phyloP scores from a whole-genome alignment of 106 monocot genomes.

The Apostasia ramifera region DNA sequence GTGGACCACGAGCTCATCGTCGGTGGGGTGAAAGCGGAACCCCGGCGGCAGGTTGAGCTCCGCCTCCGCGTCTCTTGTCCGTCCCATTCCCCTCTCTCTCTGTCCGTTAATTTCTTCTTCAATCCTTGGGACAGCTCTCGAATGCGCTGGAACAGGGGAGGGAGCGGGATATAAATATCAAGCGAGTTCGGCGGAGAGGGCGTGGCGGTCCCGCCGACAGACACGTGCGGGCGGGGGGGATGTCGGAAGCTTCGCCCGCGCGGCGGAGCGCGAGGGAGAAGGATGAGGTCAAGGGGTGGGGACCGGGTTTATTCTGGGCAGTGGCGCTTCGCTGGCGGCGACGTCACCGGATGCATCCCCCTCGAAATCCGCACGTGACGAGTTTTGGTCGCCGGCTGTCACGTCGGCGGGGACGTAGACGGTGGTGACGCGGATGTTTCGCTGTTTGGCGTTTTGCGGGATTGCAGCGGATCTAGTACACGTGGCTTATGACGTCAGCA shows the following conservation, averaged over 20 bases:
- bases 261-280: conserved; percentile 6
- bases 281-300: not conserved
- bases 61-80: conserved; percentile 34
- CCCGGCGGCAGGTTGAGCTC: conserved; percentile 60
- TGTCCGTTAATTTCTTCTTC: not conserved
- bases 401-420: too few species aligned
- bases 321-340: not conserved
- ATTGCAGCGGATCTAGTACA: too few species aligned
- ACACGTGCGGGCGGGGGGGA: not conserved
- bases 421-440: too few species aligned
- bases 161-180: not conserved
- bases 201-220: not conserved
- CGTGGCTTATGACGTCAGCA: too few species aligned
- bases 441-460: too few species aligned
- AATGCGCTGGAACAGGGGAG: not conserved
- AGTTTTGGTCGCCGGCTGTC: not conserved
- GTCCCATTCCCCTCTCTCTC: conserved; percentile 1
- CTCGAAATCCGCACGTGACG: not conserved
- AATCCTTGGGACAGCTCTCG: too few species aligned
- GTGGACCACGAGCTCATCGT: conserved; percentile 56
- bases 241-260: not conserved
- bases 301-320: not conserved
- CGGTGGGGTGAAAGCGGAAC: conserved; percentile 68
- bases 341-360: conserved; percentile 4
- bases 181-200: too few species aligned